A percentile compares a stretch with the other conserved stretches of the same genome.
phyloP scores from a whole-genome alignment of 1,284 basidiomycete genomes.

The Puccinia novopanici region DNA sequence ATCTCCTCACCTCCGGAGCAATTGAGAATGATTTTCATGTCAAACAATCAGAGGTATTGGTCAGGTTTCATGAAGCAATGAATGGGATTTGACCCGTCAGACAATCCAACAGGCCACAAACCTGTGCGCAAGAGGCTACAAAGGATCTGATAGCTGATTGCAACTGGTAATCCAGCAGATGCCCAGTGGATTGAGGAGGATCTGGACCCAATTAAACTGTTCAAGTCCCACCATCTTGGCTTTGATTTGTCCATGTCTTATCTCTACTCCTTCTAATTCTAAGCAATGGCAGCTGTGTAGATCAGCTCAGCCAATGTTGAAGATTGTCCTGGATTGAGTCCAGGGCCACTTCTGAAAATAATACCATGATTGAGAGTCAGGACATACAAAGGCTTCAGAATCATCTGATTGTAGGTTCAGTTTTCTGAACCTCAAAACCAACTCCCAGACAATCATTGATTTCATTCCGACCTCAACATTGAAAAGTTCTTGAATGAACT shows the following conservation, averaged over 20 bases:
- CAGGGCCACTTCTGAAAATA: slow-evolving; percentile 60
- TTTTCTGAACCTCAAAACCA: slow-evolving; percentile 70
- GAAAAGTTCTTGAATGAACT: slow-evolving; percentile 92
- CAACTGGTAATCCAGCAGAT: slow-evolving; percentile 82
- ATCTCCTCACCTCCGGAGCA: background rate
- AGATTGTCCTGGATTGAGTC: slow-evolving; percentile 73
- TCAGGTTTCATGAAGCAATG: slow-evolving; percentile 89
- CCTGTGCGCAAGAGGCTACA: slow-evolving; percentile 81
- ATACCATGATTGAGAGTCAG: background rate
- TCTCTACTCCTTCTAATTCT: slow-evolving; percentile 7
- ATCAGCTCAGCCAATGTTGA: slow-evolving; percentile 64
- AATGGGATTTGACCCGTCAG: slow-evolving; percentile 82
- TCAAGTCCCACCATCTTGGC: slow-evolving; percentile 90
- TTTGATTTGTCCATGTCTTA: slow-evolving; percentile 63
- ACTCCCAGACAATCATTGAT: slow-evolving; percentile 73
- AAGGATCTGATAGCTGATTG: slow-evolving; percentile 90
- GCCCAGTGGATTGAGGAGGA: slow-evolving; percentile 69
- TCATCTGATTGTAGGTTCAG: background rate
- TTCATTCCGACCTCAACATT: slow-evolving; percentile 98
- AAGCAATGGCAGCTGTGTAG: slow-evolving; percentile 34
- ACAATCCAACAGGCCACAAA: slow-evolving; percentile 84
- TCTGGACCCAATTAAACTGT: slow-evolving; percentile 71
- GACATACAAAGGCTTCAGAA: slow-evolving; percentile 52
- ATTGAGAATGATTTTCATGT: slow-evolving; percentile 56
- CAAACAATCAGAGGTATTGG: slow-evolving; percentile 67